These are phyloP conservation scores for Lachnellula cervina DNA, from an alignment of 2,329 filamentous ascomycete genomes.

Conservation along the genomic window DNA sequence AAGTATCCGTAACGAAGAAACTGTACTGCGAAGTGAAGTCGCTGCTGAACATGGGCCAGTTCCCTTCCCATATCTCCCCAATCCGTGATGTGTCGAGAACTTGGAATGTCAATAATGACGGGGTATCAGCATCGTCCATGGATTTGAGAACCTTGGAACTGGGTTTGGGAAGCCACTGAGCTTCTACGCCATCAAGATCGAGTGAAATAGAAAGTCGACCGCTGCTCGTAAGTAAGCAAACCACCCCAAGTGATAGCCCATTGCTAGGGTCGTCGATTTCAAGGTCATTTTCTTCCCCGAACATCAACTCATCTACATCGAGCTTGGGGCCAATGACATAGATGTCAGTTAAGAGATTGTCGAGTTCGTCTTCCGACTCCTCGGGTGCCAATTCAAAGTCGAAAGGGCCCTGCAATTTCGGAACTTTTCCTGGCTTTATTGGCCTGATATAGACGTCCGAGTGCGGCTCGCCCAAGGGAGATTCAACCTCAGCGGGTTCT, in stretches of 20 bases:
- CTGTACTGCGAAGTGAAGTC: conserved; percentile 59
- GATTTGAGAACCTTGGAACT: conserved; percentile 43
- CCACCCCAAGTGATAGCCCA: conserved; percentile 54
- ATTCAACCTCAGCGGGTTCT: conserved; percentile 53
- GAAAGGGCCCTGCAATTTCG: conserved; percentile 59
- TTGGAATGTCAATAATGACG: conserved; percentile 56
- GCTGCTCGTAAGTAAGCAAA: conserved; percentile 57
- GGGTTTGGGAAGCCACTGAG: conserved; percentile 58
- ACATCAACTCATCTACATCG: conserved; percentile 55
- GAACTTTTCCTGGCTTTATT: conserved; percentile 51
- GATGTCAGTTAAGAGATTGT: conserved; percentile 56
- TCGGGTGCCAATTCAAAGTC: conserved; percentile 46
- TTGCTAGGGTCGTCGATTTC: conserved; percentile 54
- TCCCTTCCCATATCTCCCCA: conserved; percentile 49
- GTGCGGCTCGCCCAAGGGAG: conserved; percentile 42
- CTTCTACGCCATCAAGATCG: conserved; percentile 57
- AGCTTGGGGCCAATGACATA: conserved; percentile 58
- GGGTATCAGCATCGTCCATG: conserved; percentile 36
- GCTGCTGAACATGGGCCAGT: conserved; percentile 59
- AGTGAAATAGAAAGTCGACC: conserved; percentile 58
- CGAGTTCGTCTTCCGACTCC: conserved; percentile 50
- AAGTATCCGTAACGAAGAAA: conserved; percentile 58
- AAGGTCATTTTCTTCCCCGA: conserved; percentile 59
- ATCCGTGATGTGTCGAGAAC: conserved; percentile 55
- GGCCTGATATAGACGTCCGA: conserved; percentile 55